phyloP scores from a whole-genome alignment of 2,329 filamentous ascomycete species.

The Endoconidiophora polonica region DNA sequence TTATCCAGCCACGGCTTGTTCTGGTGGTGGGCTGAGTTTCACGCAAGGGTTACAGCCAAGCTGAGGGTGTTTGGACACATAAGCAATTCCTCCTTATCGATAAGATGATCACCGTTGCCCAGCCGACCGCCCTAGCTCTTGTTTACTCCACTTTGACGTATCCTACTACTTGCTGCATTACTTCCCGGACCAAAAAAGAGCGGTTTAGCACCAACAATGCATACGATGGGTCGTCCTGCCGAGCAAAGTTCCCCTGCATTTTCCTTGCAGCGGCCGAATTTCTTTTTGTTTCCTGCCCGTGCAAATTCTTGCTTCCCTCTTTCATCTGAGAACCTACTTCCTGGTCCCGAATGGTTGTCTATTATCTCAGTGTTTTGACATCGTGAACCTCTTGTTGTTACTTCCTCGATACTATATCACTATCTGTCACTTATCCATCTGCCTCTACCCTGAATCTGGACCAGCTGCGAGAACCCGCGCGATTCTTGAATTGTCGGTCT shows the following conservation, averaged over 20 bases:
- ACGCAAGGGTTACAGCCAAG: not conserved
- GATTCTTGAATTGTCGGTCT: conserved; percentile 9
- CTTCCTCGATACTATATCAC: no score
- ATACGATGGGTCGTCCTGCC: no score
- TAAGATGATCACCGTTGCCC: conserved; percentile 20
- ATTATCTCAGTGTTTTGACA: no score
- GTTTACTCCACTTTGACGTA: conserved; percentile 21
- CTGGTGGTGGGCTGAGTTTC: no score
- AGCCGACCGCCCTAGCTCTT: conserved; percentile 20
- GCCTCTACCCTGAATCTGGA: no score
- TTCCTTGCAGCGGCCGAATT: not conserved
- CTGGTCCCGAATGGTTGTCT: no score
- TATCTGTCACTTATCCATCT: no score
- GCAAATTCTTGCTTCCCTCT: conserved; percentile 9
- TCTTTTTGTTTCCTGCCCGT: not conserved
- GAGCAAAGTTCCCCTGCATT: no score
- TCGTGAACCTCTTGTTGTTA: no score
- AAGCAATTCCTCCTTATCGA: not conserved
- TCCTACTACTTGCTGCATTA: not conserved
- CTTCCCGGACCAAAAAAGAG: no score
- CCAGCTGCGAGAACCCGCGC: not conserved
- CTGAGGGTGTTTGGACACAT: not conserved
- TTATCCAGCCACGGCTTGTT: no score
- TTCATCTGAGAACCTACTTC: conserved; percentile 14
- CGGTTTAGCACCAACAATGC: no score